Evolutionary conservation across 2,329 filamentous ascomycete genomes (phyloP), one percentile per base, ranked within the genome.

Genomic region (Cercospora canescens): DNA sequence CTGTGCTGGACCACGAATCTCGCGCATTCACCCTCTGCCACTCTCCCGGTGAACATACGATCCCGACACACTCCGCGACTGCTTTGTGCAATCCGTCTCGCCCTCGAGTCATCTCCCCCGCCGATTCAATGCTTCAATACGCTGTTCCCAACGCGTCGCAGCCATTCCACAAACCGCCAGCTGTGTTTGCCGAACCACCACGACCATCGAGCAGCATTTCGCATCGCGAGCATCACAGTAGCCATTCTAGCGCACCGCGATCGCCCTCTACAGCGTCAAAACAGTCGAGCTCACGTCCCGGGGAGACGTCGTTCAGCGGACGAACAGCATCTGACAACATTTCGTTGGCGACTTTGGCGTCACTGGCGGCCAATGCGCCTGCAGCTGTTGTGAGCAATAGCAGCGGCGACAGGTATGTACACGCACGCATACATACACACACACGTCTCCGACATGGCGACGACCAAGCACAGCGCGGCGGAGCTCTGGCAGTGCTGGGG

Each of bases 121-220:
- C 85, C 79, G 83, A 84, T 75, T 80, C 78, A 35, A 78, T 87
- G 75, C 81, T 87, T 65, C 87, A 86, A 75, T 74, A 74, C 72
- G 71, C 72, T 32, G 60, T 63, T 14, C 69, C 73, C 16, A 70
- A 60, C 65, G 69, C 68, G 45, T 58, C 69, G 26, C 69, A 73
- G 63, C 63, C 69, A 28, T 73, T 73, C 61, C 64, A 63, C 50
- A 64, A 64, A 56, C 59, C 66, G 14, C 54, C 70, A 11, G 62
- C 67, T 11, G 64, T 70, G n/a, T 72, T 71, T 50, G 66, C 71
- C 28, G 67, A 72, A 24, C 67, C 69, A 35, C 26, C 58, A 41
- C 58, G 58, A 24, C 58, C 60, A 8, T 16, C 48, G 41, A 24
- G 63, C n/a, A 66, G 63, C 21, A 62, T 52, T 58, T 41, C 65